A percentile compares a stretch with the other conserved stretches of the same genome.
Evolutionary conservation across 2,329 filamentous ascomycete species (phyloP).

Genomic region (Paracorniculantispora psalliotae): DNA sequence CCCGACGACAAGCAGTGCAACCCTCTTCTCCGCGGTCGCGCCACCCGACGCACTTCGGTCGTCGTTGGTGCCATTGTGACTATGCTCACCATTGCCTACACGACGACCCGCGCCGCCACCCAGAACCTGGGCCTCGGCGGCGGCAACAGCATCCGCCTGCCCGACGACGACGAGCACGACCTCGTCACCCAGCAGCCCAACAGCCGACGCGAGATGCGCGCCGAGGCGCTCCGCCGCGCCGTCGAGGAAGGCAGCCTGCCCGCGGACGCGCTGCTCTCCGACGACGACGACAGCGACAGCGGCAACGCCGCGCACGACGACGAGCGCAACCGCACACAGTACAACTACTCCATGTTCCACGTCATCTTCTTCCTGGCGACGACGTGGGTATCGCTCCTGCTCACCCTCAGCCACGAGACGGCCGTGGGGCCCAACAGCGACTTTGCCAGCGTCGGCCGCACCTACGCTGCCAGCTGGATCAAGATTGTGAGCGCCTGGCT

Average conservation of each 20-base stretch:
- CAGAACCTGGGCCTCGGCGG: conserved; percentile 74
- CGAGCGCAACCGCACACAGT: conserved; percentile 83
- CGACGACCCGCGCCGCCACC: conserved; percentile 91
- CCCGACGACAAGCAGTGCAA: conserved; percentile 93
- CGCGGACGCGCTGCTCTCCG: conserved; percentile 78
- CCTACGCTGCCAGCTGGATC: conserved; percentile 97
- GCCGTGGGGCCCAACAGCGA: conserved; percentile 54
- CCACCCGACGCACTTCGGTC: conserved; percentile 83
- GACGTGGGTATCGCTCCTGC: conserved; percentile 87
- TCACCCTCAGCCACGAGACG: conserved; percentile 69
- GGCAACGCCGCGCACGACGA: conserved; percentile 71
- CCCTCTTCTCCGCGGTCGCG: conserved; percentile 78
- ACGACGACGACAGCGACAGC: conserved; percentile 62
- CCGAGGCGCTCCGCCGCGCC: conserved; percentile 82
- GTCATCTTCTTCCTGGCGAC: conserved; percentile 96
- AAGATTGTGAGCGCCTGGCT: conserved; percentile 98
- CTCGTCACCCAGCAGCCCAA: conserved; percentile 82
- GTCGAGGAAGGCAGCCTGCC: conserved; percentile 90
- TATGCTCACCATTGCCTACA: conserved; percentile 95
- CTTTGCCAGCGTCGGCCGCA: conserved; percentile 89
- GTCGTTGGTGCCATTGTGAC: conserved; percentile 92
- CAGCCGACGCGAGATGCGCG: conserved; percentile 82
- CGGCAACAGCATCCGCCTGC: conserved; percentile 49
- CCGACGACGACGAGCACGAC: conserved; percentile 76
- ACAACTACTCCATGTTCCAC: conserved; percentile 95